These are phyloP conservation scores for Phaseolus lunatus DNA, from an alignment of 306 rosid genomes.

Conservation along the genomic window DNA sequence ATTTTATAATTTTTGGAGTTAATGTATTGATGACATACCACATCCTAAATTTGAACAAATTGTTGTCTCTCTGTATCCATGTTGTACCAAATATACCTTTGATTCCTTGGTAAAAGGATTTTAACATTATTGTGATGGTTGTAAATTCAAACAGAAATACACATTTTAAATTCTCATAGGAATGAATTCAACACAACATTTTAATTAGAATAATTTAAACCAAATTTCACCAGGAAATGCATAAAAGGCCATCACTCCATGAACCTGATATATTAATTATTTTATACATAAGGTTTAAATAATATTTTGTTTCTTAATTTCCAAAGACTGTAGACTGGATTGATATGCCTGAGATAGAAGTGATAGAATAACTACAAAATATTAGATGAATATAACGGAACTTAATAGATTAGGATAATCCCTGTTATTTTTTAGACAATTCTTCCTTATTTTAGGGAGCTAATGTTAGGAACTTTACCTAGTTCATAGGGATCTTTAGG, in stretches of 20 bases:
- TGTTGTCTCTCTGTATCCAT: no score
- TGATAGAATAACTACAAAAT: neutral
- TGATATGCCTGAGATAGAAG: neutral
- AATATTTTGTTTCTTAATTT: constrained; percentile 16
- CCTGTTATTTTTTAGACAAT: neutral
- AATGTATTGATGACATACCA: no score
- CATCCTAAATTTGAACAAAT: no score
- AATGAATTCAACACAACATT: neutral
- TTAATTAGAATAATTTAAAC: neutral
- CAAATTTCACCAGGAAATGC: constrained; percentile 10
- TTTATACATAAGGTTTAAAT: constrained; percentile 7
- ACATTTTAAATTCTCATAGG: neutral
- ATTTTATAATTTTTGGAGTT: no score
- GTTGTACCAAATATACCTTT: neutral
- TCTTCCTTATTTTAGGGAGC: neutral
- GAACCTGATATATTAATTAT: constrained; percentile 18
- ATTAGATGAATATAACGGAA: neutral
- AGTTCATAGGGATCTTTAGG: neutral
- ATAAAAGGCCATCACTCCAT: constrained; percentile 20
- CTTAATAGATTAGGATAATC: neutral
- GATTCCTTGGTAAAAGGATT: neutral
- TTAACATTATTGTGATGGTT: neutral
- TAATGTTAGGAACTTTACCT: neutral
- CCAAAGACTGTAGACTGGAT: neutral
- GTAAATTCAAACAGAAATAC: neutral